Percentiles rank a stretch among this genome's conserved stretches.
These are phyloP conservation scores for Bullera alba DNA, from an alignment of 768 basidiomycete species.

Conservation along the genomic window DNA sequence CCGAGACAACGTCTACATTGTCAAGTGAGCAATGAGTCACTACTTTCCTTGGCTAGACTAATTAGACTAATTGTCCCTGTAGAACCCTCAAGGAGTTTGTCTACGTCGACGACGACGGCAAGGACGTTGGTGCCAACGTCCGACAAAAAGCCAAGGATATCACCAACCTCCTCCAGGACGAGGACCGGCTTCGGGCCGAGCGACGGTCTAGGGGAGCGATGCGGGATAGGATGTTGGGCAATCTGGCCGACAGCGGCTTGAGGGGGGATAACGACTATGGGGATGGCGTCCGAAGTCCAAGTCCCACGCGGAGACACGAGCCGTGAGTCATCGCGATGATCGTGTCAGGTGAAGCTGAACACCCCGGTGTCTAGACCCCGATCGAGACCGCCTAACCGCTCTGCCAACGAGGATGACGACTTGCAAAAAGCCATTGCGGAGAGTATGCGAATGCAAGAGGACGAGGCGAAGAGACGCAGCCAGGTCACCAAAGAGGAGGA, in stretches of 20 bases:
- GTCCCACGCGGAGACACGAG: background rate
- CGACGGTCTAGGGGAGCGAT: slow-evolving; percentile 66
- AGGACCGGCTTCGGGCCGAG: slow-evolving; percentile 74
- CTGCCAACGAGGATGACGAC: slow-evolving; percentile 66
- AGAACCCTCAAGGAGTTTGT: slow-evolving; percentile 94
- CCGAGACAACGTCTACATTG: slow-evolving; percentile 89
- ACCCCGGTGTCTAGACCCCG: background rate
- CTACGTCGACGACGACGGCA: slow-evolving; percentile 85
- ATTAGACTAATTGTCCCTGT: background rate
- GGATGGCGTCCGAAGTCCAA: slow-evolving; percentile 14
- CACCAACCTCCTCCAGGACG: slow-evolving; percentile 83
- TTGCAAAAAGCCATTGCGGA: slow-evolving; percentile 79
- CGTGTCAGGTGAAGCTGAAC: slow-evolving; percentile 9
- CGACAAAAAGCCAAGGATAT: slow-evolving; percentile 77
- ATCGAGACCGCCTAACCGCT: slow-evolving; percentile 33
- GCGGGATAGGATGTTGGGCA: slow-evolving; percentile 87
- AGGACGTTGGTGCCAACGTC: slow-evolving; percentile 92
- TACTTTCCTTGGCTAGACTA: background rate
- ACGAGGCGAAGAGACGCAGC: slow-evolving; percentile 52
- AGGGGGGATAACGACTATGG: slow-evolving; percentile 48
- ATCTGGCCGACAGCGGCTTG: slow-evolving; percentile 47
- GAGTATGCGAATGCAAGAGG: slow-evolving; percentile 70
- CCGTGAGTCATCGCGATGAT: background rate
- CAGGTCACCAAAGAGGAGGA: slow-evolving; percentile 61
- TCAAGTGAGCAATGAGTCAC: slow-evolving; percentile 56